Evolutionary conservation across 176 grass and related monocot genomes (phyloP).

Genomic region (Oryza glaberrima): DNA sequence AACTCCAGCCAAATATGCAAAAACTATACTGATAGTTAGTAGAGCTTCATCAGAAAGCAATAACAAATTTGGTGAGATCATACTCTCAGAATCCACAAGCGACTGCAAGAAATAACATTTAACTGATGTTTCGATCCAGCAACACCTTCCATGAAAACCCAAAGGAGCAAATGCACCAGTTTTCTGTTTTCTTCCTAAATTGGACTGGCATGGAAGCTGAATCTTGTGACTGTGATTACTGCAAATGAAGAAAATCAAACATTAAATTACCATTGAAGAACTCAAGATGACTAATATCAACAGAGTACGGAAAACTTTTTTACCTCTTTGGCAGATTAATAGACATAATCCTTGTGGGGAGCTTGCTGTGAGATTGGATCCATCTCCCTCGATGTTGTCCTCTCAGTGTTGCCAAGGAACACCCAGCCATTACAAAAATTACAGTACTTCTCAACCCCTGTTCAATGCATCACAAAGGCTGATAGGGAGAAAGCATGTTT

Average conservation of each 20-base stretch:
- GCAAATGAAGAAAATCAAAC: conserved; percentile 15
- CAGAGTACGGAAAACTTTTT: neutral
- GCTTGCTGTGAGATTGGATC: conserved; percentile 26
- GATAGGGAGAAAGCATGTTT: neutral
- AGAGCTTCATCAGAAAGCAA: conserved; percentile 72
- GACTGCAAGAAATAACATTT: conserved; percentile 53
- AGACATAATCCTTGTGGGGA: conserved; percentile 27
- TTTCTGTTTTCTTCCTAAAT: conserved; percentile 7
- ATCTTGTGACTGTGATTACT: conserved; percentile 41
- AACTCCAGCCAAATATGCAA: conserved; percentile 84
- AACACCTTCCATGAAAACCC: conserved; percentile 28
- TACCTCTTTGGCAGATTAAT: conserved; percentile 46
- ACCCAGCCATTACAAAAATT: conserved; percentile 54
- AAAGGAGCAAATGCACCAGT: conserved; percentile 23
- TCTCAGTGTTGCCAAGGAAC: conserved; percentile 53
- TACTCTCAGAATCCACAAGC: conserved; percentile 51
- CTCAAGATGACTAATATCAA: neutral
- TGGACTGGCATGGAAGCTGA: conserved; percentile 35
- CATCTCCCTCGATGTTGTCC: conserved; percentile 49
- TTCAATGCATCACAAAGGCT: conserved; percentile 31
- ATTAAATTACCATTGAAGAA: conserved; percentile 29
- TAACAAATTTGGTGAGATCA: conserved; percentile 45
- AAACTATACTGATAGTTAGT: conserved; percentile 77
- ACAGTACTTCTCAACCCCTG: neutral
- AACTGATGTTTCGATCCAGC: conserved; percentile 30